Percentiles rank a stretch among this genome's conserved stretches.
Conservation (phyloP, 495 filamentous ascomycete genomes). For the Lasiosphaeria ovina region DNA sequence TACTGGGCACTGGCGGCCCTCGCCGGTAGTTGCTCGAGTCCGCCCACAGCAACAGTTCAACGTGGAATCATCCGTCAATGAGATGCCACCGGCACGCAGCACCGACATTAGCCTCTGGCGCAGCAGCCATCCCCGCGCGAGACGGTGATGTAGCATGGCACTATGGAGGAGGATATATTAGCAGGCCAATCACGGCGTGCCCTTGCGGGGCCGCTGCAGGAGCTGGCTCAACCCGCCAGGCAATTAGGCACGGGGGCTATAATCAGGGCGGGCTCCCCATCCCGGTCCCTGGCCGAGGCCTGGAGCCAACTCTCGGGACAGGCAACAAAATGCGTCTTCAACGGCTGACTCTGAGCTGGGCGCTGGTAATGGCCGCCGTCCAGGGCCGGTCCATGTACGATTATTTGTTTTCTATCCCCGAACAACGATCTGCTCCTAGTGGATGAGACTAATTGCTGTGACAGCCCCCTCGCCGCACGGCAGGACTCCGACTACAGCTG, state of each 20-base stretch:
- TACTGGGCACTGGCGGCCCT: no score
- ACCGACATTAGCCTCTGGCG: no score
- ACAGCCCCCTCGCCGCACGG: not conserved
- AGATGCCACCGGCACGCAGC: no score
- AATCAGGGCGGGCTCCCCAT: not conserved
- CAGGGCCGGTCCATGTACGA: not conserved
- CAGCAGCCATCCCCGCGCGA: no score
- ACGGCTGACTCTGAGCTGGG: not conserved
- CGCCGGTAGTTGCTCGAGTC: no score
- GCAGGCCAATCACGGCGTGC: not conserved
- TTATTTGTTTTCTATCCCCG: no score
- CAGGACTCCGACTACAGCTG: constrained; percentile 10
- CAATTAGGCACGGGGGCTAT: not conserved
- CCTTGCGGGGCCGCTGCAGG: not conserved
- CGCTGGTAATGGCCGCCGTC: not conserved
- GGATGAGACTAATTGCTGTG: not conserved
- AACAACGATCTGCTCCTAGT: not conserved
- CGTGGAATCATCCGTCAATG: no score
- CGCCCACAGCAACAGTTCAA: no score
- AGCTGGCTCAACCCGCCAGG: not conserved
- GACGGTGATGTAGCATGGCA: not conserved
- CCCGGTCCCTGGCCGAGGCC: not conserved
- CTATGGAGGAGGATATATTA: not conserved
- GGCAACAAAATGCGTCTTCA: not conserved
- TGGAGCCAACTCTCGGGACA: not conserved